Conservation (phyloP, 768 basidiomycete species). For the Trametes punicea region DNA sequence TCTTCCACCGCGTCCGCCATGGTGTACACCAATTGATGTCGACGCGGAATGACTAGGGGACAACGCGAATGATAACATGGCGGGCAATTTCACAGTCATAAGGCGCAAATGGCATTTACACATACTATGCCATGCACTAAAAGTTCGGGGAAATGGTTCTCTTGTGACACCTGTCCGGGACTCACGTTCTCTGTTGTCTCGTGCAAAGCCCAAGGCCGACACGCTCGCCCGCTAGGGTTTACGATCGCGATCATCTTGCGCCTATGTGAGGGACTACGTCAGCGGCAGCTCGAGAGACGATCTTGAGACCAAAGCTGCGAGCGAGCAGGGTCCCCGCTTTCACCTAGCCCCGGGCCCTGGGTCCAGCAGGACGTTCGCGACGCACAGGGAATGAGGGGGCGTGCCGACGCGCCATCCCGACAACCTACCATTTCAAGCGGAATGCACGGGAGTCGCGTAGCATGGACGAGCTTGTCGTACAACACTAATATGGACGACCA, state of each 20-base stretch:
- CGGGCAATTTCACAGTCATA: background rate
- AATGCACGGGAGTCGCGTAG: background rate
- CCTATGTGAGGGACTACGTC: background rate
- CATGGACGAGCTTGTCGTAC: background rate
- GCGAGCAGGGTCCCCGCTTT: background rate
- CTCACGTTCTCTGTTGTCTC: background rate
- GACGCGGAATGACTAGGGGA: no score
- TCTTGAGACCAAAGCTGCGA: slow-evolving; percentile 1
- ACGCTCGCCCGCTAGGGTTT: slow-evolving; percentile 5
- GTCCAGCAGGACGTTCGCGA: background rate
- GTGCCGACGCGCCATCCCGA: background rate
- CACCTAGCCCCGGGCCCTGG: background rate
- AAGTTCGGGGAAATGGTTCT: background rate
- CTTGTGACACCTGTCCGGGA: background rate
- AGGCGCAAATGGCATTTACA: background rate
- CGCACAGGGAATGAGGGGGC: background rate
- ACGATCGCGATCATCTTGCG: slow-evolving; percentile 9
- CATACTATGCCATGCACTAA: slow-evolving; percentile 1
- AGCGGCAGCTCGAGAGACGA: background rate
- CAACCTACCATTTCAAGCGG: background rate
- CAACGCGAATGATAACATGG: background rate
- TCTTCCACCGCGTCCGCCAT: background rate
- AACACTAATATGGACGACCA: background rate
- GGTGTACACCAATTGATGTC: no score
- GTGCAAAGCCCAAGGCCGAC: background rate